Percentiles rank a stretch among this genome's conserved stretches.
phyloP scores from a whole-genome alignment of 192 early-diverging fungal species.

The Gonapodya sp. region DNA sequence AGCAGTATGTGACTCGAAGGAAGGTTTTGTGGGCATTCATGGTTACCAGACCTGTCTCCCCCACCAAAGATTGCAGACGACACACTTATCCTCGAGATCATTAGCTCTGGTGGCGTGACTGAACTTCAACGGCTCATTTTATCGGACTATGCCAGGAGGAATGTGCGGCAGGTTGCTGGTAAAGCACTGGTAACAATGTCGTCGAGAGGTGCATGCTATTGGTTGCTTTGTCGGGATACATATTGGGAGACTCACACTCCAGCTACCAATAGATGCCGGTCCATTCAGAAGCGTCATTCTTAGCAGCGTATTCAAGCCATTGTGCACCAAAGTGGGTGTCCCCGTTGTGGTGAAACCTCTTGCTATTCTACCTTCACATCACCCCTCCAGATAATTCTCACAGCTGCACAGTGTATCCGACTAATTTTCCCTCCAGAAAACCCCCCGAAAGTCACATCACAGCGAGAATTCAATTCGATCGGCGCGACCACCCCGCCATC shows the following conservation, averaged over 20 bases:
- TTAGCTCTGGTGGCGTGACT: neutral
- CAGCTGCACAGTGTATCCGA: neutral
- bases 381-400: neutral
- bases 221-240: neutral
- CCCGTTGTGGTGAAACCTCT: neutral
- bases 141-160: neutral
- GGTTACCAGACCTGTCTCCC: neutral
- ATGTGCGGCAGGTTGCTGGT: neutral
- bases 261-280: neutral
- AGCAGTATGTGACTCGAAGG: constrained; percentile 16
- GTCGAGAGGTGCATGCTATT: neutral
- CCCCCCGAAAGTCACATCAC: too few relatives aligned
- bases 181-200: neutral
- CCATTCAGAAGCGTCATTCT: neutral
- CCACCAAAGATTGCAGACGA: neutral
- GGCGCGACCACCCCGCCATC: too few relatives aligned
- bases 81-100: neutral
- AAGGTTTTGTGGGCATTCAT: neutral
- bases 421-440: neutral
- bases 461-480: too few relatives aligned
- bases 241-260: too few relatives aligned
- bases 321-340: neutral
- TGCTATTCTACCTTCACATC: neutral
- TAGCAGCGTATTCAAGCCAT: neutral
- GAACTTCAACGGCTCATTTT: neutral